A percentile compares a stretch with the other conserved stretches of the same genome.
These are phyloP conservation scores for Entomophthora muscae DNA, from an alignment of 371 early-diverging fungal species.

Conservation along the genomic window DNA sequence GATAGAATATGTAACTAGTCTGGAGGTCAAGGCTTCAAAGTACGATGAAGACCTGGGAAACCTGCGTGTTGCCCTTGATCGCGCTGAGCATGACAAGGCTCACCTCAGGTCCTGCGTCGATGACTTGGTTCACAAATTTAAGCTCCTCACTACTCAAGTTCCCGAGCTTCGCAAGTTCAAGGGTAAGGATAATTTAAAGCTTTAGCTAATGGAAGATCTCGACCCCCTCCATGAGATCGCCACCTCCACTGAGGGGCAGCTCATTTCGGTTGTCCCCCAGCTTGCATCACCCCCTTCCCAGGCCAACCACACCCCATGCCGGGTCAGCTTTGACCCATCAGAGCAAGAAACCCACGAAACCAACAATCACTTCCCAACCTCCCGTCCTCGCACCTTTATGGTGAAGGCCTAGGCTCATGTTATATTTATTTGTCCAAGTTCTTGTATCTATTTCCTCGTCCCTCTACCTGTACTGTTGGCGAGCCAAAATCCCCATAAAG, in stretches of 20 bases:
- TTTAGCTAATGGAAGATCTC: not conserved
- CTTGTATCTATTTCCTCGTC: not conserved
- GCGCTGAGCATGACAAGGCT: slow-evolving; percentile 33
- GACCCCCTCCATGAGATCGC: not conserved
- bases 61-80: slow-evolving; percentile 21
- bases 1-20: slow-evolving; percentile 63
- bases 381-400: not conserved
- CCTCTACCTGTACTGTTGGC: not conserved
- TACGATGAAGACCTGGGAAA: slow-evolving; percentile 35
- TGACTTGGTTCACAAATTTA: slow-evolving; percentile 5
- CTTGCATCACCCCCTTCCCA: not conserved
- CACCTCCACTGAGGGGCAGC: not conserved
- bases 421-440: not conserved
- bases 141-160: not conserved
- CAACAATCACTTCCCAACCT: not conserved
- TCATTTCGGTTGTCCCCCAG: not conserved
- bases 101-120: not conserved
- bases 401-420: not conserved
- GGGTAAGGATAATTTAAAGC: not conserved
- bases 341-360: not conserved
- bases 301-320: not conserved
- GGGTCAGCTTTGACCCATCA: not conserved
- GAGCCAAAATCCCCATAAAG: not conserved
- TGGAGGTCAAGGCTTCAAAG: slow-evolving; percentile 56
- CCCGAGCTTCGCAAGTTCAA: not conserved